A percentile compares a stretch with the other conserved stretches of the same genome.
Conservation (phyloP, 352 stramenopile genomes). For the Chrysophaeum taylorii region DNA sequence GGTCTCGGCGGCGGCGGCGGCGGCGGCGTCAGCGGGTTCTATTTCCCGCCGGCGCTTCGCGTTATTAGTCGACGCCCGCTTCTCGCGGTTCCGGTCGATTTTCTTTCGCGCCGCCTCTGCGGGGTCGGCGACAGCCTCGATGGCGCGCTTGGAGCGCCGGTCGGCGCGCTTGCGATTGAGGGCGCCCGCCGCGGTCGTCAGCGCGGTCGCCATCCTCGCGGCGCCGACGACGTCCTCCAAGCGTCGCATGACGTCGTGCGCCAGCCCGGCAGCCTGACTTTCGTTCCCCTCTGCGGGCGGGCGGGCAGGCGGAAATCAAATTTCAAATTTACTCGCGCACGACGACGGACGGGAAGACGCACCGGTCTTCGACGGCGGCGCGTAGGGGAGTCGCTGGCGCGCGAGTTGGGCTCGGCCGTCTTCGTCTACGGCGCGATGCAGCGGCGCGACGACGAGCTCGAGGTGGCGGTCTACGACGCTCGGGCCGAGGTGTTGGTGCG, state of each 20-base stretch:
- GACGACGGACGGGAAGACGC: too few relatives aligned
- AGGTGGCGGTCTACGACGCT: neutral
- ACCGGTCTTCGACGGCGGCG: too few relatives aligned
- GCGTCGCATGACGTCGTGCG: neutral
- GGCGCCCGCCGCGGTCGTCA: neutral
- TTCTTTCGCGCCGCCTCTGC: neutral
- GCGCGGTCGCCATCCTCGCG: neutral
- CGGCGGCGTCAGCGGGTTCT: too few relatives aligned
- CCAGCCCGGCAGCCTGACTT: neutral
- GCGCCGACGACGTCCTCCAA: constrained; percentile 1
- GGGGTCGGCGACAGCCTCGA: neutral
- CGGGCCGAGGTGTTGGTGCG: neutral
- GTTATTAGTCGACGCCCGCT: neutral
- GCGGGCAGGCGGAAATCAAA: too few relatives aligned
- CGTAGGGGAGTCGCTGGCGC: too few relatives aligned
- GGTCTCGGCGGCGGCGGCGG: too few relatives aligned
- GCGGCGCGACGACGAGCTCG: neutral
- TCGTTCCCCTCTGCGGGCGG: too few relatives aligned
- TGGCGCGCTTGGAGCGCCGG: neutral
- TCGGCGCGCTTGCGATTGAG: neutral
- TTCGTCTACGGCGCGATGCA: neutral
- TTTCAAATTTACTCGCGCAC: too few relatives aligned
- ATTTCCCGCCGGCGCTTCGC: too few relatives aligned
- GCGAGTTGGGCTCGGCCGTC: too few relatives aligned
- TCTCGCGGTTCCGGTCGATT: neutral